Base-by-base conservation (phyloP, 2,329 filamentous ascomycete genomes). In the Fusarium keratoplasticum region DNA sequence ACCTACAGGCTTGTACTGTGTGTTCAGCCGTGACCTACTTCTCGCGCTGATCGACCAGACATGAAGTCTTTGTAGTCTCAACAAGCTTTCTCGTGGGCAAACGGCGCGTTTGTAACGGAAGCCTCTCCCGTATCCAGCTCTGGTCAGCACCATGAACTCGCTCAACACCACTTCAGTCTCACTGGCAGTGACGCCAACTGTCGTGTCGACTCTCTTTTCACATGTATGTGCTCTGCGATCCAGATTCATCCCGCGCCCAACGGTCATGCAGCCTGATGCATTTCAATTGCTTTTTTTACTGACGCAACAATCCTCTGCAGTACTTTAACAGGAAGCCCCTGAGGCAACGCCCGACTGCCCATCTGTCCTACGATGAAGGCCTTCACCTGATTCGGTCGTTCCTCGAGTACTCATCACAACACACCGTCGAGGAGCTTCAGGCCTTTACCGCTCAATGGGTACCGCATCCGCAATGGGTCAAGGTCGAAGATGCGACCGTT, bases 321-420 rank as follows among this genome's bases (percentile, higher is more conserved):
- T 98, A 96, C 83, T 86, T 97, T 70, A 93, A 97, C 79, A 92
- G 94, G 73, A 93, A 93, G 79, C 89, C 91, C 2, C 87, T 93
- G 33, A 91, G 89, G 71, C 87, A 95, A 74, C 95, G 95, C 72
- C 96, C 96, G 1, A 97, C 94, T 1, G 93, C 94, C 1, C 94
- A 97, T 81, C 91, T 99, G 65, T 95, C 95, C 62, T 99, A 99
- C 84, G 94, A 98, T 80, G 94, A 98, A 84, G 96, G 95, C 40
- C 88, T 99, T 16, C 91, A 94, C 73, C 88, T 99, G 60, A 93
- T 98, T 77, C 94, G 95, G 59, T 90, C 92, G 38, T 98, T 99
- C 82, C 89, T 99, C 38, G 83, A 89, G 47, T 96, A 95, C 82
- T 93, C 95, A 5, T 95, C 96, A 1, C 92, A 94, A 72, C 94